phyloP scores from a whole-genome alignment of 768 basidiomycete genomes.

The Podaxis carcinomalis region DNA sequence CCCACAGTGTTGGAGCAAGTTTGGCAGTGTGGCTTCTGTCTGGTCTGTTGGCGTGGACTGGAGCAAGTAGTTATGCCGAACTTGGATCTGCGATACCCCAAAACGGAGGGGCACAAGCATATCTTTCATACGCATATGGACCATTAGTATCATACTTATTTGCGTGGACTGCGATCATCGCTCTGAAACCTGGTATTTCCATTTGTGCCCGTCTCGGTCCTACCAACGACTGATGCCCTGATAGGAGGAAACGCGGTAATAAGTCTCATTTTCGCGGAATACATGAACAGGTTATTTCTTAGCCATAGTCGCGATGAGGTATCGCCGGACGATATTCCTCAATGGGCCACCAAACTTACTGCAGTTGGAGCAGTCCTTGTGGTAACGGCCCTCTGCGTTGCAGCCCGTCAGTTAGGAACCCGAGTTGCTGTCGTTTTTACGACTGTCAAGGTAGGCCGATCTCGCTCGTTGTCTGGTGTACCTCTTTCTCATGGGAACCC shows the following conservation, averaged over 20 bases:
- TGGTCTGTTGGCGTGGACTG: constrained; percentile 90
- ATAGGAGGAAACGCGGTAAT: constrained; percentile 78
- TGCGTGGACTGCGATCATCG: constrained; percentile 91
- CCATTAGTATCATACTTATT: constrained; percentile 87
- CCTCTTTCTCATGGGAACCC: constrained; percentile 8
- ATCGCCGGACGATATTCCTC: constrained; percentile 76
- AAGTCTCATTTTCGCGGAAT: constrained; percentile 87
- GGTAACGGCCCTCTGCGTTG: constrained; percentile 76
- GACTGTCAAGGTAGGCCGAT: constrained; percentile 61
- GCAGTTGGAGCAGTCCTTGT: constrained; percentile 68
- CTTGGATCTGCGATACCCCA: constrained; percentile 86
- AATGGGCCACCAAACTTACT: constrained; percentile 89
- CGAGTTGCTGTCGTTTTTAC: constrained; percentile 87
- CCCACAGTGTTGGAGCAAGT: constrained; percentile 87
- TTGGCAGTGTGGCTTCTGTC: constrained; percentile 79
- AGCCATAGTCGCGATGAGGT: constrained; percentile 66
- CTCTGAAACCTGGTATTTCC: constrained; percentile 71
- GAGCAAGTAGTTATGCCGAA: constrained; percentile 91
- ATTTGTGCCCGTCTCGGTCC: neutral
- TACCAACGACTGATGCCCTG: constrained; percentile 2
- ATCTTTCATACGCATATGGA: constrained; percentile 86
- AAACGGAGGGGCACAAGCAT: constrained; percentile 70
- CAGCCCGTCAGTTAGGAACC: constrained; percentile 73
- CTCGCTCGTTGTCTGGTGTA: neutral
- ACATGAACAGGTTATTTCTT: constrained; percentile 86